Evolutionary conservation across 306 rosid genomes (phyloP).

Genomic region (Sindora glabra): DNA sequence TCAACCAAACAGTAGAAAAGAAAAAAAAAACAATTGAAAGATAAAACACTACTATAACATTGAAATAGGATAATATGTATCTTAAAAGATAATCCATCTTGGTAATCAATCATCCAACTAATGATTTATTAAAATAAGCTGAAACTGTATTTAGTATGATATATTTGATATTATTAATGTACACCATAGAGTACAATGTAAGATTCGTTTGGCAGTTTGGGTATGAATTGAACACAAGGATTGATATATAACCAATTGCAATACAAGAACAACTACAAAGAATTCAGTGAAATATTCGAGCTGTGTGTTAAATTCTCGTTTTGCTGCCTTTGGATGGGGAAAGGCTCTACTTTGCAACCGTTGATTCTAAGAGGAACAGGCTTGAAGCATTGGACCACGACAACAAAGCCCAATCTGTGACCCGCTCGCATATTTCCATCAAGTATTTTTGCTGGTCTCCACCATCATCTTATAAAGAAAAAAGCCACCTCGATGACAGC

Average conservation of each 20-base stretch:
- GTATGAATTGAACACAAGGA: conserved; percentile 5
- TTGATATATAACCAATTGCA: neutral
- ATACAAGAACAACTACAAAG: conserved; percentile 1
- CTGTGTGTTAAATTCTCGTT: neutral
- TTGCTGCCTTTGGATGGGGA: neutral
- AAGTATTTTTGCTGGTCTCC: conserved; percentile 37
- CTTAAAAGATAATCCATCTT: too few species aligned
- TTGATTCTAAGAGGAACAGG: neutral
- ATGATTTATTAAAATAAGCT: too few species aligned
- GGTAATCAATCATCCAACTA: too few species aligned
- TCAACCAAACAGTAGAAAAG: too few species aligned
- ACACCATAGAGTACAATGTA: neutral
- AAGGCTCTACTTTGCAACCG: neutral
- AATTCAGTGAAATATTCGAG: conserved; percentile 1
- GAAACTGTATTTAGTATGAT: too few species aligned
- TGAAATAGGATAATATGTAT: too few species aligned
- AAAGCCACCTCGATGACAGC: conserved; percentile 91
- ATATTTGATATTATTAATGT: neutral
- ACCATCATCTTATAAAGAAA: conserved; percentile 72
- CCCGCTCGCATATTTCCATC: conserved; percentile 16
- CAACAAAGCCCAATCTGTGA: neutral
- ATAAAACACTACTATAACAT: too few species aligned
- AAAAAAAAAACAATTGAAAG: too few species aligned
- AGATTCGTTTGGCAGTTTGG: neutral
- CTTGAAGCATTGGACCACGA: neutral